A percentile compares a stretch with the other conserved stretches of the same genome.
Conservation (phyloP, 768 basidiomycete species). For the Amanita polypyramis region DNA sequence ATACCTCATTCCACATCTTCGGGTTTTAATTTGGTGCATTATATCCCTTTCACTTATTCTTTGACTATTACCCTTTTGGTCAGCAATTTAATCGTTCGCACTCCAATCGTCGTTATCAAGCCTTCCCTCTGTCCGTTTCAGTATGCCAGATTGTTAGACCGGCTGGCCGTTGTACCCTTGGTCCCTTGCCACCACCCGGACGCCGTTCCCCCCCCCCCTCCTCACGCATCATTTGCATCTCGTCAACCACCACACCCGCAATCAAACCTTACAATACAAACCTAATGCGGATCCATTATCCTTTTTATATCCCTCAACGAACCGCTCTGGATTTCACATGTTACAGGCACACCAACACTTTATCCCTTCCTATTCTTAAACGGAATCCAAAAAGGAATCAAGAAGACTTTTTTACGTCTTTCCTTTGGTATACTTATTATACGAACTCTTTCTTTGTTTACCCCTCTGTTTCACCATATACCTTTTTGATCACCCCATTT, state of each 20-base stretch:
- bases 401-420: slow-evolving; percentile 4
- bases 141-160: background rate
- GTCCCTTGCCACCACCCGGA: background rate
- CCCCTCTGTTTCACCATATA: slow-evolving; percentile 6
- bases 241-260: background rate
- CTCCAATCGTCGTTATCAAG: background rate
- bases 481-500: slow-evolving; percentile 4
- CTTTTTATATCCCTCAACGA: background rate
- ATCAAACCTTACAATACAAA: background rate
- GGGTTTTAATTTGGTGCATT: background rate
- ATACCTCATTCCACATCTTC: background rate
- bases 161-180: background rate
- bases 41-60: background rate
- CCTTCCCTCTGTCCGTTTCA: background rate
- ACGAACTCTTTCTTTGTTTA: slow-evolving; percentile 6
- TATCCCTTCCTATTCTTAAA: slow-evolving; percentile 5
- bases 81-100: background rate
- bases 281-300: slow-evolving; percentile 2
- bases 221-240: background rate
- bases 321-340: background rate
- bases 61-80: slow-evolving; percentile 2
- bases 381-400: slow-evolving; percentile 9
- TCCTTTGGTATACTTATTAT: slow-evolving; percentile 8
- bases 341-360: background rate
- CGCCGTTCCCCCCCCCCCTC: background rate